Conservation (phyloP, 306 rosid genomes). For the Canavalia gladiata region DNA sequence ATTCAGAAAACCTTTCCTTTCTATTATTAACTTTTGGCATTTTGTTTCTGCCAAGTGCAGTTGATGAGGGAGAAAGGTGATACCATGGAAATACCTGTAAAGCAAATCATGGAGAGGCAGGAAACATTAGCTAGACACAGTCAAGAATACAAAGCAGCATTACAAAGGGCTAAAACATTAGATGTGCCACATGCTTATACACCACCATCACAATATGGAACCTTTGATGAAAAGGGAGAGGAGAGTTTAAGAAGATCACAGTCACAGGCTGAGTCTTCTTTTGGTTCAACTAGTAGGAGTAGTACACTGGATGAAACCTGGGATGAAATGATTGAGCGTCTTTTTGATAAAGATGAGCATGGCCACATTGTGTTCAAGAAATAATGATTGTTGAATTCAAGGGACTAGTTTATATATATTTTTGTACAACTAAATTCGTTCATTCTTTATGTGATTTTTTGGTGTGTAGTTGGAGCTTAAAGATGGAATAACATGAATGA, state of each 20-base stretch:
- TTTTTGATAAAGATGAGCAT: conserved; percentile 66
- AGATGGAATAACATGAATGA: conserved; percentile 32
- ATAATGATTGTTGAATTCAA: conserved; percentile 45
- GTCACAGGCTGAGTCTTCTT: conserved; percentile 65
- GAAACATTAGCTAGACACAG: conserved; percentile 68
- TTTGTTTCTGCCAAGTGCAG: conserved; percentile 56
- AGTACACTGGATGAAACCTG: conserved; percentile 61
- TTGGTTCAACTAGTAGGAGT: conserved; percentile 55
- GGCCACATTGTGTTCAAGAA: conserved; percentile 62
- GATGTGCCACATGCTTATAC: conserved; percentile 81
- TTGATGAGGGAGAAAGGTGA: conserved; percentile 68
- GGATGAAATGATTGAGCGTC: conserved; percentile 72
- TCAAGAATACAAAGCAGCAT: conserved; percentile 83
- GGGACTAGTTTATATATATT: background rate
- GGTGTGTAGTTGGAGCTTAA: conserved; percentile 28
- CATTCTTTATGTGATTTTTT: conserved; percentile 49
- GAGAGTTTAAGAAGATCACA: conserved; percentile 62
- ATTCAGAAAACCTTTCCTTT: background rate
- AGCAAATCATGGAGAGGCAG: conserved; percentile 88
- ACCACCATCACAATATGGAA: conserved; percentile 79
- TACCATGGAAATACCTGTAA: conserved; percentile 70
- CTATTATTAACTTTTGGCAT: conserved; percentile 32
- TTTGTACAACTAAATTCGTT: conserved; percentile 43
- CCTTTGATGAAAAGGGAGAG: conserved; percentile 66
- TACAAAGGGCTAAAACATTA: conserved; percentile 85